A percentile compares a stretch with the other conserved stretches of the same genome.
These are phyloP conservation scores for Chloranthus sessilifolius DNA, from an alignment of 164 flowering plant species.

Conservation along the genomic window DNA sequence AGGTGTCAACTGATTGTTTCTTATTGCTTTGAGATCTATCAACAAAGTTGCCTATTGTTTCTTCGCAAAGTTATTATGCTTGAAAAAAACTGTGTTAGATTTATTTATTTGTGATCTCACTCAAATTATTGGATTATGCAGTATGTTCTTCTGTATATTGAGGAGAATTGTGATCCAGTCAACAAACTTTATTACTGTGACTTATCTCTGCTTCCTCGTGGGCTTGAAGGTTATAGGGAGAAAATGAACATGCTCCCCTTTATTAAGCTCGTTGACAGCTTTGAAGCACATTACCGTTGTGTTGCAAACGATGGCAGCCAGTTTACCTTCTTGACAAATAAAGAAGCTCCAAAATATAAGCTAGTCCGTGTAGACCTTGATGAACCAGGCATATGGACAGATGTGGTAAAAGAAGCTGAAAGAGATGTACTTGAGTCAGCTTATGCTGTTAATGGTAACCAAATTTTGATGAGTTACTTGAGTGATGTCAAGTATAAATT, in stretches of 20 bases:
- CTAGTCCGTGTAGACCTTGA: slow-evolving; percentile 76
- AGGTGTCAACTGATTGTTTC: too few species aligned
- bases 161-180: slow-evolving; percentile 73
- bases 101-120: too few species aligned
- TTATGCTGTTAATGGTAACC: slow-evolving; percentile 61
- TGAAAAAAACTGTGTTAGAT: too few species aligned
- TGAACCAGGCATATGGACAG: slow-evolving; percentile 71
- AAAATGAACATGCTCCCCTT: slow-evolving; percentile 62
- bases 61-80: too few species aligned
- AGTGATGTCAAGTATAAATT: slow-evolving; percentile 83
- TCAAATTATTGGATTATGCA: slow-evolving; percentile 28
- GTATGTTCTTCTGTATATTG: slow-evolving; percentile 64
- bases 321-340: slow-evolving; percentile 85
- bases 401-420: slow-evolving; percentile 61
- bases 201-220: slow-evolving; percentile 58
- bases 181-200: slow-evolving; percentile 92
- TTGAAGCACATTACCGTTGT: slow-evolving; percentile 66
- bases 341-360: slow-evolving; percentile 90
- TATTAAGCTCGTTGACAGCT: slow-evolving; percentile 72
- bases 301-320: slow-evolving; percentile 82
- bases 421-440: slow-evolving; percentile 86
- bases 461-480: slow-evolving; percentile 75
- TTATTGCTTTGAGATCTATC: too few species aligned
- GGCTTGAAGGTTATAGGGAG: slow-evolving; percentile 60
- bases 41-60: too few species aligned